A percentile compares a stretch with the other conserved stretches of the same genome.
These are phyloP conservation scores for Coemansia sp. DNA, from an alignment of 192 early-diverging fungal genomes.

Conservation along the genomic window DNA sequence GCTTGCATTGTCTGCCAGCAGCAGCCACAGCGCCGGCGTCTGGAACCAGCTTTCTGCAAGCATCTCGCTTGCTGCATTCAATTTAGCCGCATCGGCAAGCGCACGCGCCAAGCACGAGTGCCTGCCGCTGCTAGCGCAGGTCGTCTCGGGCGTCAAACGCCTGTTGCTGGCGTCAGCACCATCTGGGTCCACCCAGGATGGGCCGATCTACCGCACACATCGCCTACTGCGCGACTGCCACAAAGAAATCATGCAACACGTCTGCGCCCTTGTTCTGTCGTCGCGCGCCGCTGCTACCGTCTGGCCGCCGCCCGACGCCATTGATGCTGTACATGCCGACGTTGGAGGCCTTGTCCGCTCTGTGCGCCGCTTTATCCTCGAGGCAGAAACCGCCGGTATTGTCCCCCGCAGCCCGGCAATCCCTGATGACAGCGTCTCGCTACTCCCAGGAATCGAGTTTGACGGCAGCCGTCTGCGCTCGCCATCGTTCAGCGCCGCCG, in stretches of 20 bases:
- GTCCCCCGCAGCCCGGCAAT: conserved; percentile 17
- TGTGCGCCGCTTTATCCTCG: conserved; percentile 72
- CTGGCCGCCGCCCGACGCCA: conserved; percentile 87
- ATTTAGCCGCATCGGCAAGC: conserved; percentile 57
- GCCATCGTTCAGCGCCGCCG: conserved; percentile 16
- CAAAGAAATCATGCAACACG: conserved; percentile 71
- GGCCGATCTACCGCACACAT: conserved; percentile 65
- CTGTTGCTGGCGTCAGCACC: conserved; percentile 76
- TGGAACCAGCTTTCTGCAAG: conserved; percentile 58
- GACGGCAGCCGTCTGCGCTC: conserved; percentile 26
- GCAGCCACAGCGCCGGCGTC: conserved; percentile 36
- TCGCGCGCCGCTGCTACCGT: conserved; percentile 81
- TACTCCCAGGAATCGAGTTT: conserved; percentile 44
- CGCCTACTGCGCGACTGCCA: conserved; percentile 67
- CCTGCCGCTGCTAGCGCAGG: conserved; percentile 55
- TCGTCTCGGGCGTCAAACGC: conserved; percentile 78
- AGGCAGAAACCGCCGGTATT: conserved; percentile 62
- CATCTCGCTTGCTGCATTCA: conserved; percentile 57
- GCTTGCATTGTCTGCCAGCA: conserved; percentile 17
- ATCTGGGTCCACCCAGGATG: conserved; percentile 65
- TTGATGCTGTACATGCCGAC: conserved; percentile 70
- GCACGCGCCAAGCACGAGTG: conserved; percentile 58
- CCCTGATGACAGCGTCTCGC: conserved; percentile 36
- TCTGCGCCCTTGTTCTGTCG: conserved; percentile 82
- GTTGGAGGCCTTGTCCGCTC: conserved; percentile 73